phyloP scores from a whole-genome alignment of 352 stramenopile genomes.

The Phytophthora tentaculata region DNA sequence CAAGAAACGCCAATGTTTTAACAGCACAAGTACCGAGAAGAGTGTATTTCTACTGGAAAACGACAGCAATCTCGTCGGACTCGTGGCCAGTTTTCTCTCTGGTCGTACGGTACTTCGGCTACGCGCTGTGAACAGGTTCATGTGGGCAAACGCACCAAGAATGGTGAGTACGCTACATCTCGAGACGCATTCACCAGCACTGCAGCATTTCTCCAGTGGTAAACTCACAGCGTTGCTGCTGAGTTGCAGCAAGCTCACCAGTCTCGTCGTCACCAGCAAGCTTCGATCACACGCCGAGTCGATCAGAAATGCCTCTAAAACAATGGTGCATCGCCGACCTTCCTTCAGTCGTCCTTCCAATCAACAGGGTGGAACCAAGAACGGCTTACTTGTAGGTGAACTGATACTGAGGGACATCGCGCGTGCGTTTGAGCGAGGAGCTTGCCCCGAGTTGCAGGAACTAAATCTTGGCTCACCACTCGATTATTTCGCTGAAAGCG shows the following conservation, averaged over 20 bases:
- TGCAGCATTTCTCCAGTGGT: slow-evolving; percentile 36
- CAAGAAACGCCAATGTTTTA: slow-evolving; percentile 23
- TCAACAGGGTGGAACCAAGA: slow-evolving; percentile 13
- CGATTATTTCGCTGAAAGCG: slow-evolving; percentile 63
- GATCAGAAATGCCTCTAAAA: background rate
- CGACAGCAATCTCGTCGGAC: slow-evolving; percentile 48
- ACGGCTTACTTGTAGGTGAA: slow-evolving; percentile 18
- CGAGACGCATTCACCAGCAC: slow-evolving; percentile 36
- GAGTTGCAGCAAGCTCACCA: slow-evolving; percentile 41
- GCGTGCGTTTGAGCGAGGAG: slow-evolving; percentile 35
- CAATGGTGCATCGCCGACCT: slow-evolving; percentile 22
- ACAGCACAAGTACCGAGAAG: background rate
- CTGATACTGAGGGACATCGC: slow-evolving; percentile 31
- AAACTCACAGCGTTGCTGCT: slow-evolving; percentile 42
- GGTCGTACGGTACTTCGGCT: slow-evolving; percentile 47
- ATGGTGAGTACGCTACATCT: slow-evolving; percentile 55
- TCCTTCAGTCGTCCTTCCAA: slow-evolving; percentile 19
- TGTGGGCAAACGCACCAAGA: slow-evolving; percentile 39
- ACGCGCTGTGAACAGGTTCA: slow-evolving; percentile 53
- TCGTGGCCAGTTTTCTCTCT: slow-evolving; percentile 60
- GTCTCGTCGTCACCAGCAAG: slow-evolving; percentile 55
- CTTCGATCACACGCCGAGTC: slow-evolving; percentile 2
- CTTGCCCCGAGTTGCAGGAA: slow-evolving; percentile 42
- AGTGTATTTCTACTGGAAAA: slow-evolving; percentile 49
- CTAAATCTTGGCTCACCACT: slow-evolving; percentile 55